Evolutionary conservation across 2,329 filamentous ascomycete genomes (phyloP).

Genomic region (Microdochium bolleyi): DNA sequence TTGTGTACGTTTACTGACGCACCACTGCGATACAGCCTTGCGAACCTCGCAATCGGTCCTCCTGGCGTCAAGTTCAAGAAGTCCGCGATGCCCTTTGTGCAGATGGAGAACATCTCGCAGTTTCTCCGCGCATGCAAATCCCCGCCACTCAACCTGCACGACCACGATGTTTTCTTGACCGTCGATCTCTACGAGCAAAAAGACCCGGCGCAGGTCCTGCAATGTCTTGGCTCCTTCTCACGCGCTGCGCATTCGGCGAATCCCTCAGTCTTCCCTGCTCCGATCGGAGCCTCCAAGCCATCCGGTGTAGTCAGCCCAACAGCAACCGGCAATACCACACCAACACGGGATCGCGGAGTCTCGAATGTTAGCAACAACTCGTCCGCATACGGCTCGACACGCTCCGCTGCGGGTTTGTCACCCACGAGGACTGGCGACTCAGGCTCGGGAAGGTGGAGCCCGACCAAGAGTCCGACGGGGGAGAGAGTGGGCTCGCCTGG

Average conservation of each 20-base stretch:
- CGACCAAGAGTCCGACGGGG: slow-evolving; percentile 50
- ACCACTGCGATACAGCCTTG: slow-evolving; percentile 46
- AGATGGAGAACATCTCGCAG: slow-evolving; percentile 99
- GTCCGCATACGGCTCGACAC: slow-evolving; percentile 33
- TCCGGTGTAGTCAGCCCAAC: slow-evolving; percentile 57
- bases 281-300: slow-evolving; percentile 66
- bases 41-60: slow-evolving; percentile 70
- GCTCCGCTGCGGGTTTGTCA: slow-evolving; percentile 21
- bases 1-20: neutral
- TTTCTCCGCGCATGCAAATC: slow-evolving; percentile 85
- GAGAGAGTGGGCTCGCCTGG: slow-evolving; percentile 44
- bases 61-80: slow-evolving; percentile 84
- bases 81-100: slow-evolving; percentile 93
- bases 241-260: slow-evolving; percentile 71
- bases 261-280: slow-evolving; percentile 63
- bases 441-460: slow-evolving; percentile 49
- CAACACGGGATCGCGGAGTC: slow-evolving; percentile 36
- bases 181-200: slow-evolving; percentile 95
- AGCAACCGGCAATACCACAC: slow-evolving; percentile 48
- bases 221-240: slow-evolving; percentile 88
- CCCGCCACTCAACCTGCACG: slow-evolving; percentile 76
- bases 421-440: slow-evolving; percentile 47
- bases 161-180: slow-evolving; percentile 93
- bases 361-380: slow-evolving; percentile 54
- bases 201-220: slow-evolving; percentile 90